Percentiles rank a stretch among this genome's conserved stretches.
These are phyloP conservation scores for Chaetomiaceae sp. DNA, from an alignment of 2,329 filamentous ascomycete species.

Conservation along the genomic window DNA sequence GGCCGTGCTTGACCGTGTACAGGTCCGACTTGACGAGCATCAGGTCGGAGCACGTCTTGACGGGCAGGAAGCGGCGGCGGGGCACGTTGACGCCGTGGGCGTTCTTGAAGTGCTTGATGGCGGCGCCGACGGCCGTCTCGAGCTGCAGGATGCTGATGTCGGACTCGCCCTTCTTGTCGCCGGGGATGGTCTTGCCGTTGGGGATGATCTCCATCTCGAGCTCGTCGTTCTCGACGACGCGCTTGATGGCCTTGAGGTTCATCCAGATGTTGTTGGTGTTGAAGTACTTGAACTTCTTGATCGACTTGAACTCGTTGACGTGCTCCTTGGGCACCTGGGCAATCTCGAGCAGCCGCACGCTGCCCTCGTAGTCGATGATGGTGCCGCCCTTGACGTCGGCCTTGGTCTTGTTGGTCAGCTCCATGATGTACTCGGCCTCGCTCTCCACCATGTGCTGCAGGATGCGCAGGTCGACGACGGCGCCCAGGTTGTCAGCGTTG, in stretches of 20 bases:
- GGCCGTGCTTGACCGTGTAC: constrained; percentile 97
- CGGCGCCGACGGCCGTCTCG: constrained; percentile 96
- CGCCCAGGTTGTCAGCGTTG: constrained; percentile 97
- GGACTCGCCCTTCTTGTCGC: constrained; percentile 99
- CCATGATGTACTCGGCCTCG: constrained; percentile 98
- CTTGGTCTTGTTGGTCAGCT: constrained; percentile 99
- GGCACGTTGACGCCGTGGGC: constrained; percentile 99
- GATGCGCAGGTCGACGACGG: constrained; percentile 95
- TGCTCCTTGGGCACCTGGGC: constrained; percentile 99
- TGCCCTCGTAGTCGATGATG: constrained; percentile 98
- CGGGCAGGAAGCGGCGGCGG: constrained; percentile 93
- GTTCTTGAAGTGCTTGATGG: constrained; percentile 98
- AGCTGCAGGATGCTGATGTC: constrained; percentile 97
- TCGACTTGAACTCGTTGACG: constrained; percentile 99
- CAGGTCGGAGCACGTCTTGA: constrained; percentile 99
- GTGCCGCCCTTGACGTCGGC: constrained; percentile 99
- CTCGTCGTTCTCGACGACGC: constrained; percentile 96
- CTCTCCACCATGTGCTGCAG: constrained; percentile 99
- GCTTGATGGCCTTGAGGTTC: constrained; percentile 96
- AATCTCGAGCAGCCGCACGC: constrained; percentile 94
- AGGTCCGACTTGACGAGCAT: constrained; percentile 99
- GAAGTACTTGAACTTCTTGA: constrained; percentile 99
- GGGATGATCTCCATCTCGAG: constrained; percentile 99
- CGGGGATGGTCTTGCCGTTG: constrained; percentile 97
- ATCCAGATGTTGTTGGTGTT: constrained; percentile 99